Conservation (phyloP, 176 grass and related monocot species). For the Dendrocalamus sinicus region DNA sequence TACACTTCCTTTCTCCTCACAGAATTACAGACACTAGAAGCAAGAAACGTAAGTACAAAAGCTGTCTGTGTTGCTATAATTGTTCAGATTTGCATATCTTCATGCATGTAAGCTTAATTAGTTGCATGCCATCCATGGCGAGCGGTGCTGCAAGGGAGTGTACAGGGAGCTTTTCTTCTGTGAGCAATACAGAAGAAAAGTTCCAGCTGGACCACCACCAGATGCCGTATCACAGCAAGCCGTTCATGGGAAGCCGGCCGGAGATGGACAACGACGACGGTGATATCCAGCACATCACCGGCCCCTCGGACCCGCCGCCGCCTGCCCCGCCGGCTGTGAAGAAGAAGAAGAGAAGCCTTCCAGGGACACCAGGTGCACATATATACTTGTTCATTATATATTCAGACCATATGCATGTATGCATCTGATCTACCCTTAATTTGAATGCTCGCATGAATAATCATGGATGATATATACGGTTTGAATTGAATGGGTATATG, state of each 20-base stretch:
- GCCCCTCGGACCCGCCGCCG: conserved; percentile 7
- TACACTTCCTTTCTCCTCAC: not conserved
- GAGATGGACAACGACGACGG: conserved; percentile 26
- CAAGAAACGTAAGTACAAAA: not conserved
- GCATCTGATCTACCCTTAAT: not conserved
- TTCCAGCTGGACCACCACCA: conserved; percentile 35
- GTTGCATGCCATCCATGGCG: conserved; percentile 48
- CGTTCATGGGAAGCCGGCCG: not conserved
- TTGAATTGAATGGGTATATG: not conserved
- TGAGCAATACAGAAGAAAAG: conserved; percentile 42
- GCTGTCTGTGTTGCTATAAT: not conserved
- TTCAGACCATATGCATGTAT: not conserved
- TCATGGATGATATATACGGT: not conserved
- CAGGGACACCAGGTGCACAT: conserved; percentile 83
- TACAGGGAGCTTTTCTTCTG: conserved; percentile 48
- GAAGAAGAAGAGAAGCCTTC: conserved; percentile 85
- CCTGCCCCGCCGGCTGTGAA: conserved; percentile 34
- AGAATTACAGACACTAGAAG: not conserved
- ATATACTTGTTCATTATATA: not conserved
- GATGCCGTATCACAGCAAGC: conserved; percentile 34
- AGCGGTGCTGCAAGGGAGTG: conserved; percentile 41
- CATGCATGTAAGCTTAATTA: conserved; percentile 17
- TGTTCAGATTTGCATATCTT: conserved; percentile 8
- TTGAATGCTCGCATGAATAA: not conserved
- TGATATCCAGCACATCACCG: conserved; percentile 29